Evolutionary conservation across 129 eudicot species (phyloP), one percentile per base, ranked within the genome.

Genomic region (Saposhnikovia divaricata): DNA sequence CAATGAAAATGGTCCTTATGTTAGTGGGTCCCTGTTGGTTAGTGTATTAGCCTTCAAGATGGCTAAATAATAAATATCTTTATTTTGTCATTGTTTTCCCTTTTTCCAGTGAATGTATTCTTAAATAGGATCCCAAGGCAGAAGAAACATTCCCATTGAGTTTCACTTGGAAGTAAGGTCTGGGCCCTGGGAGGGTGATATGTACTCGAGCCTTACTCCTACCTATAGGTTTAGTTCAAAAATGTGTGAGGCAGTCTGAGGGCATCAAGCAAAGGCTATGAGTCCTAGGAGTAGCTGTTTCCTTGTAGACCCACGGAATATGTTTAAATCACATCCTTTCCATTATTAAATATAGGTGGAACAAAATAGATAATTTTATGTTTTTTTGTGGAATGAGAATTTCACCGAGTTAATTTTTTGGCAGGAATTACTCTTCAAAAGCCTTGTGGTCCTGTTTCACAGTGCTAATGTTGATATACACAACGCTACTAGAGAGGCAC

Each of bases 401-500:
- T 23, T 43, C n/a, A 42, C 70, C 18, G 5, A 37, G 21, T 82
- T 72, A 13, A 3, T 75, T 43, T 43, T 83, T 47, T 81, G 74
- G 85, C 93, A 93, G 97, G 95, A 88, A 69, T 79, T 69, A 59
- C 70, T 95, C 78, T 87, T 95, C 77, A 87, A 75, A 82, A 84
- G 86, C 23, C 93, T 95, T 38, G 85, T 92, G 81, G 63, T 82
- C 82, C 82, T 92, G 78, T 89, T 87, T 66, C 89, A 90, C 77
- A 82, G 88, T 85, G 57, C 82, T 61, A 90, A 87, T 75, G 85
- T 82, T 45, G 86, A 83, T 68, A 76, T 95, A 79, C 96, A 92
- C 70, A 90, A 90, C 70, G 89, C 94, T 66, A 75, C 89, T 45
- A 87, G 87, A 77, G 88, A 86, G 80, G 89, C 97, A 25, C 85